Conservation (phyloP, 2,329 filamentous ascomycete genomes). For the Talaromyces sp. region DNA sequence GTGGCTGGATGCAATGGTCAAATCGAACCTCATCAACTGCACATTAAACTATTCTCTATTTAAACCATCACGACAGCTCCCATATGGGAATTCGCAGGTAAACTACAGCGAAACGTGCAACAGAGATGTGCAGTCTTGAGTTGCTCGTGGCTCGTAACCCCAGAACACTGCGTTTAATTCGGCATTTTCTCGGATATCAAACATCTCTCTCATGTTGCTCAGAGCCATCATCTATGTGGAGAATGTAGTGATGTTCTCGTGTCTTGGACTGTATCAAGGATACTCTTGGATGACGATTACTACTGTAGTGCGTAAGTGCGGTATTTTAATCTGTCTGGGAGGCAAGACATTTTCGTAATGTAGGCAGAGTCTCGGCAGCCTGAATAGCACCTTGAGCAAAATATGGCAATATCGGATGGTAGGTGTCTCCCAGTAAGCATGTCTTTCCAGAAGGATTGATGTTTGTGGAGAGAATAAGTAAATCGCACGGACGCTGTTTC, state of each 20-base stretch:
- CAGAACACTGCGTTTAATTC: not conserved
- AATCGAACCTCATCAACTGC: no score
- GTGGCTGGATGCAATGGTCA: no score
- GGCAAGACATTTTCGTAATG: not conserved
- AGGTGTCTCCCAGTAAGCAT: conserved; percentile 28
- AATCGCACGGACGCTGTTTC: not conserved
- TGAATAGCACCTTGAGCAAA: conserved; percentile 50
- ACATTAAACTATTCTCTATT: no score
- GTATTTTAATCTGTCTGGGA: not conserved
- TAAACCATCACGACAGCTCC: no score
- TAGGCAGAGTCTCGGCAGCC: conserved; percentile 65
- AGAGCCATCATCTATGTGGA: conserved; percentile 17
- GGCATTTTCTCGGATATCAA: not conserved
- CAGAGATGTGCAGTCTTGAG: not conserved
- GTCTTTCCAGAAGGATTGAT: conserved; percentile 28
- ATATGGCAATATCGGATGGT: conserved; percentile 66
- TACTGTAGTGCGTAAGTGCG: not conserved
- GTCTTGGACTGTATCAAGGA: not conserved
- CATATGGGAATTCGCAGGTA: no score
- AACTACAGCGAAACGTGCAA: not conserved
- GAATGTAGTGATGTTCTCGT: not conserved
- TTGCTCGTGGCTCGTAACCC: not conserved
- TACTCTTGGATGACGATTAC: not conserved
- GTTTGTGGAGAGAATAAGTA: not conserved
- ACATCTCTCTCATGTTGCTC: conserved; percentile 14